phyloP scores from a whole-genome alignment of 2,329 filamentous ascomycete genomes.

The Plenodomus lindquistii region DNA sequence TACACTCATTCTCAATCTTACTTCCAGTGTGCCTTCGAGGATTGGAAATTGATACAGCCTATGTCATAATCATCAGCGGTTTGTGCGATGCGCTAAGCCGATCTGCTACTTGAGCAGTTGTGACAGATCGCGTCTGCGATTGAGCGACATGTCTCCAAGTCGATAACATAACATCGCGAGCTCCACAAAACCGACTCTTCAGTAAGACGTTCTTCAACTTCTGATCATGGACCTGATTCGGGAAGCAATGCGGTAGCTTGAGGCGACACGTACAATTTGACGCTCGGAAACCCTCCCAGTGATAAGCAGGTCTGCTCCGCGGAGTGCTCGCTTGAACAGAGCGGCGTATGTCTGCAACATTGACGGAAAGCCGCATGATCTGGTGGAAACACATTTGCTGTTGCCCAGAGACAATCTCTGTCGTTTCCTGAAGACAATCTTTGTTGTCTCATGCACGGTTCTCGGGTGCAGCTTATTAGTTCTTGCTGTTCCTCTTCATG shows the following conservation, averaged over 20 bases:
- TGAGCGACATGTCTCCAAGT: background rate
- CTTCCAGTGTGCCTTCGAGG: background rate
- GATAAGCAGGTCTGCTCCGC: background rate
- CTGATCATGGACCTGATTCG: too few species aligned
- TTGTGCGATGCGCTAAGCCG: background rate
- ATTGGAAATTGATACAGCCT: background rate
- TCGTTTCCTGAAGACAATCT: conserved; percentile 14
- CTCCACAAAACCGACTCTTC: background rate
- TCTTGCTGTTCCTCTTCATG: background rate
- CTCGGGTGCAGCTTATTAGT: conserved; percentile 3
- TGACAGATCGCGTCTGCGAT: background rate
- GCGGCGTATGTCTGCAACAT: background rate
- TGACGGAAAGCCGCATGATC: background rate
- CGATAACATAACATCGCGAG: background rate
- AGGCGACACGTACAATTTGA: too few species aligned
- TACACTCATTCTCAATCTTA: too few species aligned
- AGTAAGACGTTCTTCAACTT: too few species aligned
- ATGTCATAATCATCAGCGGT: background rate
- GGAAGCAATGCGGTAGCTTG: too few species aligned
- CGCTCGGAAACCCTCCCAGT: background rate
- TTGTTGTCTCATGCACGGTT: conserved; percentile 18
- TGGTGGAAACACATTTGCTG: background rate
- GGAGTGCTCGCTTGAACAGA: background rate
- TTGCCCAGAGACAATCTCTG: conserved; percentile 9
- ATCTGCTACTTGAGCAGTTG: background rate